Evolutionary conservation across 176 grass and related monocot genomes (phyloP), one percentile per base, ranked within the genome.

Genomic region (Oryza coarctata): DNA sequence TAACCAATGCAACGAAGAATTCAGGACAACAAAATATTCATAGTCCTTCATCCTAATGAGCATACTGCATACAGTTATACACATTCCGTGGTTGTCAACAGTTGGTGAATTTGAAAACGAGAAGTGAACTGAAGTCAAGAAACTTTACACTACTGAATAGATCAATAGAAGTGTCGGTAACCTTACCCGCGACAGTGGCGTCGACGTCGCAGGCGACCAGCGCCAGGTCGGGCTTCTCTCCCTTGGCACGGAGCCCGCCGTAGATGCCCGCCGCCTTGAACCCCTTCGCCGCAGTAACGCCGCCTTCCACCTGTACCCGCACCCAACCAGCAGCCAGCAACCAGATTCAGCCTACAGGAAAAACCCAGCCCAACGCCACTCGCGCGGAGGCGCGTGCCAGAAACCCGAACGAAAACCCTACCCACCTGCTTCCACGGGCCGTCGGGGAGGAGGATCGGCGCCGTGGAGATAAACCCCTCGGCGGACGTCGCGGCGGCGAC

Each of bases 261-360:
- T 95, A 98, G 73, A 95, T 89, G 8, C 95, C 95, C 34, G 90
- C 80, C 27, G 95, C 92, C 87, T 89, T 98, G 69, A 98, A 98
- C 40, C 95, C 95, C 88, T 90, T 88, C 35, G 92, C 84, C 1
- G 92, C 90, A 43, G 88, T 91, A 17, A 98, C 88, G 68, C 95
- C 92, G 39, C 95, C 95, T 82, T 86, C 80, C 32, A 95, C 87
- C 95, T 98, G 69, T 75, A 91, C 72, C 63, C 65, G 74, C 77
- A 73, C 3, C 38, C 39, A 76, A 22, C 2, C 41, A 89, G 72
- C 38, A 82, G 22, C 5, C 39, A 89, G 73, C 71, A 60, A 55
- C 18, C 25, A 75, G 12, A 75, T 26, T 77, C 62, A 88, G 76
- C 7, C 34, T 75, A 83, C 63, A 61, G n/a, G 10, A 49, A 40